These are phyloP conservation scores for Ophiostoma perfectum DNA, from an alignment of 2,329 filamentous ascomycete genomes.

Conservation along the genomic window DNA sequence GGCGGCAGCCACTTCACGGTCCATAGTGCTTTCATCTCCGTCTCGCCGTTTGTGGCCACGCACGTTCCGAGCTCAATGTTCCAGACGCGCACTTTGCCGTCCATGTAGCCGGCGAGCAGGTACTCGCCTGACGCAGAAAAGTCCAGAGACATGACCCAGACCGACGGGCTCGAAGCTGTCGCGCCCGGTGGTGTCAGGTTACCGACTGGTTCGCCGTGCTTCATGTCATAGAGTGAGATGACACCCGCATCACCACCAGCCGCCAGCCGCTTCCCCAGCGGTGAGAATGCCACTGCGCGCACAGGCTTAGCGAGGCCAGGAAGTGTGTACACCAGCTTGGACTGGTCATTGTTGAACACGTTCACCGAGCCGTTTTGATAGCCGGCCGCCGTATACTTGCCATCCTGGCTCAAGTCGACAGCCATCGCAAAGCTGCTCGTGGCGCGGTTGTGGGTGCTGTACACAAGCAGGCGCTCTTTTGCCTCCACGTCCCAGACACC, in stretches of 20 bases:
- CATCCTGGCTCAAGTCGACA: slow-evolving; percentile 74
- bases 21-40: slow-evolving; percentile 76
- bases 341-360: slow-evolving; percentile 89
- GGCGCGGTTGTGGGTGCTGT: slow-evolving; percentile 57
- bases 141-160: slow-evolving; percentile 86
- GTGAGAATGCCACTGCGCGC: slow-evolving; percentile 80
- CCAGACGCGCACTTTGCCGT: slow-evolving; percentile 96
- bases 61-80: slow-evolving; percentile 76
- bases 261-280: slow-evolving; percentile 74
- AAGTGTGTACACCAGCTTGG: slow-evolving; percentile 77
- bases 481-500: slow-evolving; percentile 75
- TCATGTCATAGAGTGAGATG: slow-evolving; percentile 87
- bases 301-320: slow-evolving; percentile 83
- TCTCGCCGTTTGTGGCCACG: slow-evolving; percentile 90
- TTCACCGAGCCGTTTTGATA: slow-evolving; percentile 91
- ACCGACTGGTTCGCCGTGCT: slow-evolving; percentile 85
- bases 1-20: slow-evolving; percentile 72
- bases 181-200: slow-evolving; percentile 55
- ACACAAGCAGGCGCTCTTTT: slow-evolving; percentile 55
- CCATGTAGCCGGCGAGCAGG: slow-evolving; percentile 78
- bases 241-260: slow-evolving; percentile 84
- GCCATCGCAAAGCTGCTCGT: slow-evolving; percentile 73
- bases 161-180: slow-evolving; percentile 57
- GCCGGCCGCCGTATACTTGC: slow-evolving; percentile 80
- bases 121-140: slow-evolving; percentile 94